Conservation (phyloP, 345 rosid genomes). For the Kernera saxatilis region DNA sequence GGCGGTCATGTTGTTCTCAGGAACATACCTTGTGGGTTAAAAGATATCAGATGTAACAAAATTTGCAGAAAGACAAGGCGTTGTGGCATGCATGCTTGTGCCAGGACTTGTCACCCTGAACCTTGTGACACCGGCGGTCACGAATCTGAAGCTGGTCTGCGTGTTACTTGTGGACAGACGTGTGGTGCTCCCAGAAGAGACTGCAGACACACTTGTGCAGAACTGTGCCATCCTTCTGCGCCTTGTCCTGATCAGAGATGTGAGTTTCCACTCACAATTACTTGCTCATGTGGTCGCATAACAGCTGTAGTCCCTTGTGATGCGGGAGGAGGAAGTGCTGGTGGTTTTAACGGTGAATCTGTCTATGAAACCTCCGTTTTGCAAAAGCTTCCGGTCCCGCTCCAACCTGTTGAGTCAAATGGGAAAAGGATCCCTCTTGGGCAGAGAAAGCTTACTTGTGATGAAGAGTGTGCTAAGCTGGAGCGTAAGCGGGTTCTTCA, state of each 20-base stretch:
- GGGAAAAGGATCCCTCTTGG: constrained; percentile 60
- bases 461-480: constrained; percentile 68
- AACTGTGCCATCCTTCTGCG: constrained; percentile 61
- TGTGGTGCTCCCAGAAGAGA: constrained; percentile 84
- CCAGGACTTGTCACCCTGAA: constrained; percentile 59
- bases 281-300: constrained; percentile 72
- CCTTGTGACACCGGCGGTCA: constrained; percentile 49
- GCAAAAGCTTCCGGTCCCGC: constrained; percentile 55
- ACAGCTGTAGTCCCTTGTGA: constrained; percentile 67
- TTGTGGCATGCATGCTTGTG: constrained; percentile 88
- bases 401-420: constrained; percentile 56
- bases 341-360: constrained; percentile 39
- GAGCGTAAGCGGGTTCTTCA: constrained; percentile 81
- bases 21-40: constrained; percentile 85
- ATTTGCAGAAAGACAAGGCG: constrained; percentile 76
- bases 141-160: constrained; percentile 31
- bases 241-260: constrained; percentile 81
- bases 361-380: constrained; percentile 59
- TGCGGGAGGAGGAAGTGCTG: constrained; percentile 59
- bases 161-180: constrained; percentile 71
- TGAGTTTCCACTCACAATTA: constrained; percentile 55
- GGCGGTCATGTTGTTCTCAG: constrained; percentile 85
- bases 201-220: constrained; percentile 67
- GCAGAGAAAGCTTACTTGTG: constrained; percentile 77
- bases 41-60: constrained; percentile 75